These are phyloP conservation scores for Phytophthora tubulina DNA, from an alignment of 352 stramenopile species.

Conservation along the genomic window DNA sequence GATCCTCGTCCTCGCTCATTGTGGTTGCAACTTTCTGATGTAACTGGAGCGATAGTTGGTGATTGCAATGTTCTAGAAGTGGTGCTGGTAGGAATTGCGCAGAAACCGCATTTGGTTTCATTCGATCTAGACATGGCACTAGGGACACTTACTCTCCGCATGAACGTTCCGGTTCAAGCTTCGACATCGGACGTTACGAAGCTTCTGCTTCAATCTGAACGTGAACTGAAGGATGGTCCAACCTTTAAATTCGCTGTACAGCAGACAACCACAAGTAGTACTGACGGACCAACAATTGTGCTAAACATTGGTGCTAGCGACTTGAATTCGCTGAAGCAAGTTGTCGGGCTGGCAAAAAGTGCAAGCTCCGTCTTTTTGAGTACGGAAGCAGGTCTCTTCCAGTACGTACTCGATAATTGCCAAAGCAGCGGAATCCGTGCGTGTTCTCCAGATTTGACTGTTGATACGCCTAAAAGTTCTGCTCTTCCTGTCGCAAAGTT, in stretches of 20 bases:
- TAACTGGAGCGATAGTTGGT: slow-evolving; percentile 55
- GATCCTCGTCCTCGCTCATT: slow-evolving; percentile 54
- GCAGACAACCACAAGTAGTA: slow-evolving; percentile 55
- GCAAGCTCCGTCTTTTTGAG: slow-evolving; percentile 12
- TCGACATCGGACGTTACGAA: slow-evolving; percentile 57
- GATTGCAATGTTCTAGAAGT: slow-evolving; percentile 62
- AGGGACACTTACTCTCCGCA: slow-evolving; percentile 45
- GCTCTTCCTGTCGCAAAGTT: slow-evolving; percentile 52
- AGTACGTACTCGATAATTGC: slow-evolving; percentile 62
- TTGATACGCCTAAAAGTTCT: slow-evolving; percentile 18
- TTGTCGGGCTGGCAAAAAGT: slow-evolving; percentile 42
- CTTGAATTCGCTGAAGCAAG: slow-evolving; percentile 60
- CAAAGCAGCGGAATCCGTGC: slow-evolving; percentile 36
- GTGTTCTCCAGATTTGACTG: slow-evolving; percentile 43
- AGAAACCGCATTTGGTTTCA: slow-evolving; percentile 45
- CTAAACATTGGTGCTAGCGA: slow-evolving; percentile 52
- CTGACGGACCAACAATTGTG: slow-evolving; percentile 51
- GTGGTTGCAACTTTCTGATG: slow-evolving; percentile 55
- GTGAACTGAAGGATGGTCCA: slow-evolving; percentile 4
- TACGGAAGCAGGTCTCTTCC: slow-evolving; percentile 43
- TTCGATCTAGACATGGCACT: slow-evolving; percentile 69
- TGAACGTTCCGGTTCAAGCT: slow-evolving; percentile 49
- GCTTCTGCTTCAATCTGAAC: slow-evolving; percentile 55
- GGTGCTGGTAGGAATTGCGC: slow-evolving; percentile 44
- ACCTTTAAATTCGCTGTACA: slow-evolving; percentile 38